These are phyloP conservation scores for Penicillium verrucosum DNA, from an alignment of 2,329 filamentous ascomycete species.

Conservation along the genomic window DNA sequence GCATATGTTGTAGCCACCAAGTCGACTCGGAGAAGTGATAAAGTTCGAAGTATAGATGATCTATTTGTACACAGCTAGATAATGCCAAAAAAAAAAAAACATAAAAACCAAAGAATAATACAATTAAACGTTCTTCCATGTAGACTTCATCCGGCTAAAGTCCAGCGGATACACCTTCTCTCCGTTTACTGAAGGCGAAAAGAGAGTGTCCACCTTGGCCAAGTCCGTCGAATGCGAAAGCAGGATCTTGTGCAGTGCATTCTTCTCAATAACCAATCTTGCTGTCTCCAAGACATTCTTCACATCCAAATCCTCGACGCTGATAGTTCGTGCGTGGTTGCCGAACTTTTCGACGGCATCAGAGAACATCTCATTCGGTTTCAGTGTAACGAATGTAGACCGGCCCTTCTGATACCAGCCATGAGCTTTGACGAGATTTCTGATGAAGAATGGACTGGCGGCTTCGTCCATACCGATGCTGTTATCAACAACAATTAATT, in stretches of 20 bases:
- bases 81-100: background rate
- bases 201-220: conserved; percentile 16
- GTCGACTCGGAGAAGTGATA: background rate
- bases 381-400: conserved; percentile 70
- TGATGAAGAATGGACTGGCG: conserved; percentile 56
- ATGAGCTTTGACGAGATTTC: conserved; percentile 67
- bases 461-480: conserved; percentile 63
- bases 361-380: conserved; percentile 61
- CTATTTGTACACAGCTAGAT: conserved; percentile 13
- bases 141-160: background rate
- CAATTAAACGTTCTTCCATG: background rate
- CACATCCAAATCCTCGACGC: conserved; percentile 80
- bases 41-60: conserved; percentile 3
- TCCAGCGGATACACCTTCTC: conserved; percentile 1
- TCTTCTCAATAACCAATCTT: conserved; percentile 80
- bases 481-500: conserved; percentile 81
- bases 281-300: conserved; percentile 88
- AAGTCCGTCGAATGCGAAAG: conserved; percentile 56
- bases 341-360: conserved; percentile 62
- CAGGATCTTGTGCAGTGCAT: conserved; percentile 73
- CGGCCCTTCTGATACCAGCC: conserved; percentile 68
- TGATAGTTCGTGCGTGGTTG: conserved; percentile 66
- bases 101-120: background rate
- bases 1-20: background rate
- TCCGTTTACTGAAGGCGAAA: conserved; percentile 4